These are phyloP conservation scores for Trypanosoma conorhini DNA, from an alignment of 208 protist species.

Conservation along the genomic window DNA sequence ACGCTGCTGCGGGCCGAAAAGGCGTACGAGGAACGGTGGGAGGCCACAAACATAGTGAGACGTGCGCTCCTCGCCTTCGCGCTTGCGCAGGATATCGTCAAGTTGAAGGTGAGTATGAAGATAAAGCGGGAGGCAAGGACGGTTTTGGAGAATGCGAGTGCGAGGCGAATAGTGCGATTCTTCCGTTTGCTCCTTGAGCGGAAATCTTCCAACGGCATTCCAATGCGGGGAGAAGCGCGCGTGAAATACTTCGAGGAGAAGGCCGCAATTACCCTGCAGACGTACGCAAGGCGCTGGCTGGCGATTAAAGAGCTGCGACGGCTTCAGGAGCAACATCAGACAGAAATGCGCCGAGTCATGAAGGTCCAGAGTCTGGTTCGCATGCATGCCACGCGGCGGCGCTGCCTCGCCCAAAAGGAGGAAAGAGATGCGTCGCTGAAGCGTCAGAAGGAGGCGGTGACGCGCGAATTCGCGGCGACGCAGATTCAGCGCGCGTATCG, in stretches of 20 bases:
- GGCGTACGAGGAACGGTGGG: slow-evolving; percentile 71
- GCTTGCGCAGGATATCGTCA: slow-evolving; percentile 60
- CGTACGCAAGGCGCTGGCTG: slow-evolving; percentile 70
- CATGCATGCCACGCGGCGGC: slow-evolving; percentile 25
- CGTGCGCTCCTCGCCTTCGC: slow-evolving; percentile 55
- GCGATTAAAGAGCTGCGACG: slow-evolving; percentile 40
- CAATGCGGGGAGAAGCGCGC: slow-evolving; percentile 10
- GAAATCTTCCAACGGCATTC: slow-evolving; percentile 24
- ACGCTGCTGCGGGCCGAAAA: slow-evolving; percentile 57
- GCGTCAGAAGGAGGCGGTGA: slow-evolving; percentile 9
- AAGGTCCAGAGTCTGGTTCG: slow-evolving; percentile 59
- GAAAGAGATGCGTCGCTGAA: slow-evolving; percentile 10
- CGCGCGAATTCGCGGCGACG: slow-evolving; percentile 49
- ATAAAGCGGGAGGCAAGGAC: slow-evolving; percentile 29
- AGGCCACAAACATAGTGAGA: slow-evolving; percentile 55
- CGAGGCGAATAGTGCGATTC: slow-evolving; percentile 56
- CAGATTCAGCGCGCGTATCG: slow-evolving; percentile 78
- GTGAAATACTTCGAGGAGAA: slow-evolving; percentile 33
- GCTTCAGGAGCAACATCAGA: slow-evolving; percentile 33
- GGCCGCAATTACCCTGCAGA: slow-evolving; percentile 56
- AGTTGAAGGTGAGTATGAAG: slow-evolving; percentile 38
- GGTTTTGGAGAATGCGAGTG: slow-evolving; percentile 48
- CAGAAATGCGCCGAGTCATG: slow-evolving; percentile 31
- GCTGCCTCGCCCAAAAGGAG: slow-evolving; percentile 22
- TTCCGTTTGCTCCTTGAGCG: slow-evolving; percentile 41